phyloP scores from a whole-genome alignment of 2,329 filamentous ascomycete species.

The Fusarium sp. region DNA sequence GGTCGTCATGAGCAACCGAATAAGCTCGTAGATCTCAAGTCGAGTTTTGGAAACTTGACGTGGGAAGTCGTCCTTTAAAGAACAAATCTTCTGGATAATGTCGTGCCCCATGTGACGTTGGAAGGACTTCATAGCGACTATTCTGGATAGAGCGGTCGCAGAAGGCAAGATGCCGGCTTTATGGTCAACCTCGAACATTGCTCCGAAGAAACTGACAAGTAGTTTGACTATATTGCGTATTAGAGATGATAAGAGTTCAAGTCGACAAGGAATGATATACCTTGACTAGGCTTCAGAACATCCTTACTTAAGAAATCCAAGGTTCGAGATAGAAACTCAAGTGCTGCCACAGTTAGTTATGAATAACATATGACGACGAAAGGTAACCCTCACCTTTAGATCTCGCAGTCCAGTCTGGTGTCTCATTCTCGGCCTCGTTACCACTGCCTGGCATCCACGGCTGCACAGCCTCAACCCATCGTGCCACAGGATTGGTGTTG shows the following conservation, averaged over 20 bases:
- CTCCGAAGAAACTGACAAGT: conserved; percentile 67
- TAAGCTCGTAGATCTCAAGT: conserved; percentile 64
- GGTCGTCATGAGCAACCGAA: conserved; percentile 60
- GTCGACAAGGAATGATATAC: conserved; percentile 48
- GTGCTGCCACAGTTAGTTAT: conserved; percentile 54
- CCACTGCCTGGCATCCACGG: conserved; percentile 65
- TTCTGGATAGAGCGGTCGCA: conserved; percentile 64
- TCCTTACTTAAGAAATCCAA: conserved; percentile 62
- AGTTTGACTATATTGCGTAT: conserved; percentile 56
- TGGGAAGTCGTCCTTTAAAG: conserved; percentile 69
- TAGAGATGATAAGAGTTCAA: neutral
- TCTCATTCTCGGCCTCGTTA: conserved; percentile 57
- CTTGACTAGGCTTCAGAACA: conserved; percentile 64
- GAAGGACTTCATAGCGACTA: conserved; percentile 65
- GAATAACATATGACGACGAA: neutral
- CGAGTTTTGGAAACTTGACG: conserved; percentile 66
- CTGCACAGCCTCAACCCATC: conserved; percentile 69
- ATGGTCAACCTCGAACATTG: conserved; percentile 71
- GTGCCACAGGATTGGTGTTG: conserved; percentile 62
- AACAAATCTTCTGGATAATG: conserved; percentile 64
- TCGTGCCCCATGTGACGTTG: conserved; percentile 61
- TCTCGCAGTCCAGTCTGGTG: conserved; percentile 65
- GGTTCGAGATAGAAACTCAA: conserved; percentile 69
- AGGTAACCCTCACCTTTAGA: conserved; percentile 60
- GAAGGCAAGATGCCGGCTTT: conserved; percentile 70